A percentile compares a stretch with the other conserved stretches of the same genome.
phyloP scores from a whole-genome alignment of 2,329 filamentous ascomycete genomes.

The Epicoccum nigrum region DNA sequence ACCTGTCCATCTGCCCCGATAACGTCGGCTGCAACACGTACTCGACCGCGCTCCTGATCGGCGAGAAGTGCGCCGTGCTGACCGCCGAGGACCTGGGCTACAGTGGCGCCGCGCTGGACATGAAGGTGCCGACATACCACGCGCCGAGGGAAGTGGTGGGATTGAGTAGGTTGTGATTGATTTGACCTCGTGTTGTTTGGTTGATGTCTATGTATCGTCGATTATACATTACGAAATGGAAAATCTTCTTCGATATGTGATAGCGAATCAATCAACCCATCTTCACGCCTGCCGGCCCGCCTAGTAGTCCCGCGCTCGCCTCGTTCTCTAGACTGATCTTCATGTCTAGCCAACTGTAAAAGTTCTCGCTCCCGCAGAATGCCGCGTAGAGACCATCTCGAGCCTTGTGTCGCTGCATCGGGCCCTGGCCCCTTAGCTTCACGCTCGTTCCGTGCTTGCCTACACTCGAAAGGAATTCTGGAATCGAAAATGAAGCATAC shows the following conservation, averaged over 20 bases:
- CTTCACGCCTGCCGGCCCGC: slow-evolving; percentile 7
- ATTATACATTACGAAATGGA: slow-evolving; percentile 4
- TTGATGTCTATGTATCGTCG: no score
- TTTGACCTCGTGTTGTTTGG: no score
- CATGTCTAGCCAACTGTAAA: slow-evolving; percentile 52
- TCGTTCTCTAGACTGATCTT: slow-evolving; percentile 50
- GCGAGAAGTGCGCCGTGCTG: slow-evolving; percentile 74
- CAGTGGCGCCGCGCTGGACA: slow-evolving; percentile 73
- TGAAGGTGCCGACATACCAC: slow-evolving; percentile 68
- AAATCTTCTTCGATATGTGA: not conserved
- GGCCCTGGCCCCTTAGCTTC: slow-evolving; percentile 47
- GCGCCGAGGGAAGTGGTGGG: slow-evolving; percentile 54
- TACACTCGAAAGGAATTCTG: slow-evolving; percentile 47
- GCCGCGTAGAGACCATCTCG: slow-evolving; percentile 46
- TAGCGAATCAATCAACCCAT: not conserved
- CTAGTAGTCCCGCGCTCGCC: slow-evolving; percentile 47
- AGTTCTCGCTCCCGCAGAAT: slow-evolving; percentile 49
- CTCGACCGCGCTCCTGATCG: slow-evolving; percentile 74
- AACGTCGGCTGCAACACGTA: slow-evolving; percentile 70
- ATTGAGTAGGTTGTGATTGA: slow-evolving; percentile 51
- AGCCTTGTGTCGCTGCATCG: slow-evolving; percentile 46
- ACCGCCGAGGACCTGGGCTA: slow-evolving; percentile 77
- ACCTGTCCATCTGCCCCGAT: slow-evolving; percentile 77
- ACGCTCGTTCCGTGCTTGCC: slow-evolving; percentile 49
- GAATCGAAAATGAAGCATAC: slow-evolving; percentile 48